Evolutionary conservation across 2,329 filamentous ascomycete genomes (phyloP).

Genomic region (Trichoderma sp.): DNA sequence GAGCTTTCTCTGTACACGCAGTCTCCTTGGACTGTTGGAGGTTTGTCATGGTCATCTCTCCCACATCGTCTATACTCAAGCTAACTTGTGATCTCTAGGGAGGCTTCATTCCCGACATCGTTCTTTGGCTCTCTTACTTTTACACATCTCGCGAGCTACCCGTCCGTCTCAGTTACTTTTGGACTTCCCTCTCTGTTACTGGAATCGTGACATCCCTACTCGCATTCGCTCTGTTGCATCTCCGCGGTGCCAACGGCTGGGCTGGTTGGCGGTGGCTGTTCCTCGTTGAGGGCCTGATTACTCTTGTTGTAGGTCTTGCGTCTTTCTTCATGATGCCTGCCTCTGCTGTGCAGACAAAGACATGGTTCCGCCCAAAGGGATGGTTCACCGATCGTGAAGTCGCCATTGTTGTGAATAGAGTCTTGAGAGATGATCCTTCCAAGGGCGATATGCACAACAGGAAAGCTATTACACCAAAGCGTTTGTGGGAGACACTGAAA

Average conservation of each 20-base stretch:
- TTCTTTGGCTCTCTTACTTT: slow-evolving; percentile 8
- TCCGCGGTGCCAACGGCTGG: slow-evolving; percentile 2
- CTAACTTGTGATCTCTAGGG: background rate
- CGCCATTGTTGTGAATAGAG: slow-evolving; percentile 8
- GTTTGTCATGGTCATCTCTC: background rate
- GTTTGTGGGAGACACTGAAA: slow-evolving; percentile 2
- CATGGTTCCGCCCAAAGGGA: slow-evolving; percentile 8
- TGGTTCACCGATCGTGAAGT: slow-evolving; percentile 11
- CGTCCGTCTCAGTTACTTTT: slow-evolving; percentile 8
- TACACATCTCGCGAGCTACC: slow-evolving; percentile 8
- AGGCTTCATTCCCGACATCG: slow-evolving; percentile 10
- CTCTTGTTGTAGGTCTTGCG: background rate
- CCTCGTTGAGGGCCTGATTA: slow-evolving; percentile 2
- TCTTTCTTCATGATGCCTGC: slow-evolving; percentile 12
- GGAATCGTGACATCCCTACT: slow-evolving; percentile 1
- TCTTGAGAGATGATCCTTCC: slow-evolving; percentile 3
- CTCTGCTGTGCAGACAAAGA: slow-evolving; percentile 6
- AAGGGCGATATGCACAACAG: slow-evolving; percentile 14
- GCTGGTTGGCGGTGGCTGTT: slow-evolving; percentile 11
- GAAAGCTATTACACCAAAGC: background rate
- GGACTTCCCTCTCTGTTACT: slow-evolving; percentile 5
- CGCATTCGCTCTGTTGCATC: background rate
- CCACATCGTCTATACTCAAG: background rate
- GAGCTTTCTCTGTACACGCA: slow-evolving; percentile 12
- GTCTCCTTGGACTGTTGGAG: background rate